These are phyloP conservation scores for Botrytis cinerea DNA, from an alignment of 2,329 filamentous ascomycete species.

Conservation along the genomic window DNA sequence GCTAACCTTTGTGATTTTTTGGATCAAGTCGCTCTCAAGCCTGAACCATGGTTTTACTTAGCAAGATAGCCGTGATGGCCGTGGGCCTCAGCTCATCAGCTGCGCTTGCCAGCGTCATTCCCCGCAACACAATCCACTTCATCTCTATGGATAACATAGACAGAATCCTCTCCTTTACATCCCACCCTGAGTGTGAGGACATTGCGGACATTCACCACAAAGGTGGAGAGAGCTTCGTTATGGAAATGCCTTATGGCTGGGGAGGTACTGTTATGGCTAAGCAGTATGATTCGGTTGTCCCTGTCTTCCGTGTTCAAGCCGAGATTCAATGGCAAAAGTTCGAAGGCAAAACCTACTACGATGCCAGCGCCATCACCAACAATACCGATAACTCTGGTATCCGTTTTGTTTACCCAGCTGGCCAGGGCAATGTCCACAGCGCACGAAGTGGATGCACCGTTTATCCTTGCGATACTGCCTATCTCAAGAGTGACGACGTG, in stretches of 20 bases:
- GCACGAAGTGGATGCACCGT: background rate
- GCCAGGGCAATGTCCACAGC: background rate
- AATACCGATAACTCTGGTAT: conserved; percentile 14
- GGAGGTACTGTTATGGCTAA: background rate
- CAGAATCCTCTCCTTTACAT: background rate
- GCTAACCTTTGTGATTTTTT: background rate
- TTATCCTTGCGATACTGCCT: background rate
- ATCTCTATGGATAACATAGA: background rate
- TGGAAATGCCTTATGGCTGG: background rate
- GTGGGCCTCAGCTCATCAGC: accelerated
- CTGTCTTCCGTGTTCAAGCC: background rate
- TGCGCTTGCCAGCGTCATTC: background rate
- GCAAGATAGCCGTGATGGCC: accelerated
- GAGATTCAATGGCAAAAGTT: conserved; percentile 6
- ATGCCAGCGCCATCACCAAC: conserved; percentile 15
- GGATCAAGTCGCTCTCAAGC: background rate
- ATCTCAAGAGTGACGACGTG: accelerated
- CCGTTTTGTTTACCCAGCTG: background rate
- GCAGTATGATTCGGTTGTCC: background rate
- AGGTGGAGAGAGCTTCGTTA: background rate
- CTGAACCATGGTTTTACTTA: background rate
- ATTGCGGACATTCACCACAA: background rate
- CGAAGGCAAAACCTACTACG: background rate
- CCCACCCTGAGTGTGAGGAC: background rate
- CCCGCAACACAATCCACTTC: background rate